phyloP scores from a whole-genome alignment of 1,284 basidiomycete species.

The Inonotus hispidus region DNA sequence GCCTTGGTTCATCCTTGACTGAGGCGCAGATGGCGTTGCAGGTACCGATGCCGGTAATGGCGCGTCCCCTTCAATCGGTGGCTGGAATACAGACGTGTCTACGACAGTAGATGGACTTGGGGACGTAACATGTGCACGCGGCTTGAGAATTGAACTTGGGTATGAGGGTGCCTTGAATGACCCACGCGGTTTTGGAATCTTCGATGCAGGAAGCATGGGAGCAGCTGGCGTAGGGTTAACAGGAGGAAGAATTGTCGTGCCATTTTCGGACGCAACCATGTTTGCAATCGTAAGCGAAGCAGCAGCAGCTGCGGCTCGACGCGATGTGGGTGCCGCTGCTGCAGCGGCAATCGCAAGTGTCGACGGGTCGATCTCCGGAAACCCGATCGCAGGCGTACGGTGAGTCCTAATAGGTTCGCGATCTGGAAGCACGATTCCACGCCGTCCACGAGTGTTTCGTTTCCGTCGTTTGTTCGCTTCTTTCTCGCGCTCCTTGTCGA shows the following conservation, averaged over 20 bases:
- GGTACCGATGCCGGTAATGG: conserved; percentile 31
- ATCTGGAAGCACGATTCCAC: conserved; percentile 89
- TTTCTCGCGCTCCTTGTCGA: conserved; percentile 92
- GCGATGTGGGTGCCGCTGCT: conserved; percentile 59
- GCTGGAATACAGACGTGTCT: conserved; percentile 51
- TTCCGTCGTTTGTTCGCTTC: conserved; percentile 83
- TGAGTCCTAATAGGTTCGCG: conserved; percentile 90
- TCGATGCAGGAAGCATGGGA: conserved; percentile 36
- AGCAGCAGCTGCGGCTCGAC: conserved; percentile 80
- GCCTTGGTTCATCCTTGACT: conserved; percentile 42
- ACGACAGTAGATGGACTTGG: conserved; percentile 63
- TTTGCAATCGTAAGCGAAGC: conserved; percentile 77
- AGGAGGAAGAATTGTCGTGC: conserved; percentile 50
- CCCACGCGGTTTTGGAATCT: conserved; percentile 67
- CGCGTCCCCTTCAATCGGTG: conserved; percentile 53
- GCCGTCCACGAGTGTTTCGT: conserved; percentile 81
- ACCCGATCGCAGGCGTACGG: conserved; percentile 81
- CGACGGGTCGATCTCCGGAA: conserved; percentile 71
- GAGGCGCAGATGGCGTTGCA: conserved; percentile 33
- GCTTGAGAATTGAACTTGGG: conserved; percentile 47
- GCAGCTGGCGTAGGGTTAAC: conserved; percentile 36
- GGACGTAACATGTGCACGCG: conserved; percentile 51
- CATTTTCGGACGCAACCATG: conserved; percentile 80
- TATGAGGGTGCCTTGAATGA: conserved; percentile 66
- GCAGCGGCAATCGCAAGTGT: conserved; percentile 58